Base-by-base conservation (phyloP, 2,329 filamentous ascomycete species). In the Colletotrichum musicola region DNA sequence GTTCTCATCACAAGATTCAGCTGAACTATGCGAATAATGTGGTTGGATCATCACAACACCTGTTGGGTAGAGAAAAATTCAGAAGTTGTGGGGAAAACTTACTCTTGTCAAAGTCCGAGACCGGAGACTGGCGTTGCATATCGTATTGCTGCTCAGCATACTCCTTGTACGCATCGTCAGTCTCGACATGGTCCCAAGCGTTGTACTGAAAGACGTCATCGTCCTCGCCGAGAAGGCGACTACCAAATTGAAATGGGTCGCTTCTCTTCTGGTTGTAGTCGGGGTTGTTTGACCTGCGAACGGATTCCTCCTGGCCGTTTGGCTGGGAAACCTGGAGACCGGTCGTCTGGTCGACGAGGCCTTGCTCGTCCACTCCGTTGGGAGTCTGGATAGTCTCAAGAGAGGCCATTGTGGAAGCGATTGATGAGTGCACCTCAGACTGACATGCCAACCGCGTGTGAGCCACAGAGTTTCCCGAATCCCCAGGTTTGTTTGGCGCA, bases 131-230 rank as follows among this genome's bases (percentile, higher is more conserved):
- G 72, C 95, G 90, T 82, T 99, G 96, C 81, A 92, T 92, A 54
- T 89, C 88, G 77, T 93, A 95, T 82, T 98, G 96, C 76, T 90
- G 82, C 80, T 95, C 90, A 69, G 94, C 91, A 80, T 96, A 97
- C 77, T 92, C 89, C 77, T 92, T 91, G 85, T 97, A 98, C 47
- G 90, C 87, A 74, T 93, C 90, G 82, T 98, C 95, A 78, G 94
- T 94, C 81, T 95, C 92, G 77, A 98, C 96, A 79, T 99, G 95
- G 79, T 99, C 96, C 96, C 96, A 99, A 44, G 96, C 96, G 80
- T 99, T 99, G 88, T 96, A 97, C 79, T 97, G 92, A 82, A 95
- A 99, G 75, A 97, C 93, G 78, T 98, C 88, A 82, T 97, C 95
- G 77, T 90, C 89, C 79, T 95, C 87, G 75, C 92, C 90, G 59